phyloP scores from a whole-genome alignment of 2,329 filamentous ascomycete genomes.

The Pseudopithomyces chartarum region DNA sequence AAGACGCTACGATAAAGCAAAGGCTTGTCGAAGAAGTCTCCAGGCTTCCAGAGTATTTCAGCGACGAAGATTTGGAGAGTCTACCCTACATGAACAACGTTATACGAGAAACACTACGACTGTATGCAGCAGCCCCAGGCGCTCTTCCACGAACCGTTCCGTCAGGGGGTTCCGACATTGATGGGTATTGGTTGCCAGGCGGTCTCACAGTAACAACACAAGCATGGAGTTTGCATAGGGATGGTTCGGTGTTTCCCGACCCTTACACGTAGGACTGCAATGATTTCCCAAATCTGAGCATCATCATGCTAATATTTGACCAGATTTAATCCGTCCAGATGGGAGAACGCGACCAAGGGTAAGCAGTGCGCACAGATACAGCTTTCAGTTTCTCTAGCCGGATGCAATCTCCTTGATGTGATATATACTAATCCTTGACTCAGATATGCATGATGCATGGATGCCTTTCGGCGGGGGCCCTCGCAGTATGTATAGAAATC shows the following conservation, averaged over 20 bases:
- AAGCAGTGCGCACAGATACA: slow-evolving; percentile 16
- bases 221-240: slow-evolving; percentile 19
- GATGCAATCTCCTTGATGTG: too few species aligned
- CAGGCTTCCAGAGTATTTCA: not conserved
- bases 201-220: slow-evolving; percentile 14
- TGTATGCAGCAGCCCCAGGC: slow-evolving; percentile 42
- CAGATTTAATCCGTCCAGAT: slow-evolving; percentile 16
- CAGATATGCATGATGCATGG: slow-evolving; percentile 12
- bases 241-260: slow-evolving; percentile 11
- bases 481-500: slow-evolving; percentile 11
- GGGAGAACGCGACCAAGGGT: slow-evolving; percentile 5
- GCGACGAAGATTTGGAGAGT: slow-evolving; percentile 9
- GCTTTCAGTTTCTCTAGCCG: too few species aligned
- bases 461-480: slow-evolving; percentile 17
- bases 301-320: not conserved
- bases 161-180: slow-evolving; percentile 7
- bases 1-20: slow-evolving; percentile 6
- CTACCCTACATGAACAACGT: slow-evolving; percentile 37
- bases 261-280: slow-evolving; percentile 13
- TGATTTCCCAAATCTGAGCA: not conserved
- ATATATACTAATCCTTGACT: too few species aligned
- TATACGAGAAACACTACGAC: slow-evolving; percentile 43
- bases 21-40: slow-evolving; percentile 16
- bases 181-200: slow-evolving; percentile 16
- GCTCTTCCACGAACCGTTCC: slow-evolving; percentile 14